phyloP scores from a whole-genome alignment of 2,329 filamentous ascomycete species.

The Colletotrichum caudatum region DNA sequence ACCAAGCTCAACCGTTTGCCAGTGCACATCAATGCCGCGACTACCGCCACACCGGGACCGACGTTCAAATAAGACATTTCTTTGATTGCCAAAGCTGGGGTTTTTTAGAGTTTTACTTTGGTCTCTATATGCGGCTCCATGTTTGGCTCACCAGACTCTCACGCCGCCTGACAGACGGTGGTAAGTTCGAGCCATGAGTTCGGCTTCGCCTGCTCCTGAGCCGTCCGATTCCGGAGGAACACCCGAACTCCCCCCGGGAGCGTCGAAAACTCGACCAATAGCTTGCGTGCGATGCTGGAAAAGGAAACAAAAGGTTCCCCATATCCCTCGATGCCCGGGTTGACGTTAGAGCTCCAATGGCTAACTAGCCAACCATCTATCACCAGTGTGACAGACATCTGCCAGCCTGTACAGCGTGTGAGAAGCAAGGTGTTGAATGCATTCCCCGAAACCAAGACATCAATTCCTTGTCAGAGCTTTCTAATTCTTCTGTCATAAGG shows the following conservation, averaged over 20 bases:
- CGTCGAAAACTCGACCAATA: slow-evolving; percentile 14
- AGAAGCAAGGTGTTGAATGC: slow-evolving; percentile 12
- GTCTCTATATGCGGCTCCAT: background rate
- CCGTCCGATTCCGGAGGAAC: slow-evolving; percentile 1
- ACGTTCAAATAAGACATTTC: background rate
- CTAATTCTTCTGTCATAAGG: slow-evolving; percentile 29
- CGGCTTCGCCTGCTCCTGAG: slow-evolving; percentile 6
- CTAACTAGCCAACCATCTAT: background rate
- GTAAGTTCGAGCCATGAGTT: slow-evolving; percentile 7
- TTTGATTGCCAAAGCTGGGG: no score
- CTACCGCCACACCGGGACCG: background rate
- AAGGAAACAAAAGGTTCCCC: slow-evolving; percentile 32
- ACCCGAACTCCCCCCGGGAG: background rate
- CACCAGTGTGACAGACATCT: slow-evolving; percentile 33
- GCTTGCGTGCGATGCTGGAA: slow-evolving; percentile 37
- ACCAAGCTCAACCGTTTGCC: background rate
- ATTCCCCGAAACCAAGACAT: slow-evolving; percentile 29
- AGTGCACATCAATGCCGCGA: background rate
- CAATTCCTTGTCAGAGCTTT: slow-evolving; percentile 19
- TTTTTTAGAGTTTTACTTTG: no score
- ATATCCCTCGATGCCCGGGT: background rate
- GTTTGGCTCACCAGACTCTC: background rate
- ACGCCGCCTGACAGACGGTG: background rate
- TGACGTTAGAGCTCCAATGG: background rate
- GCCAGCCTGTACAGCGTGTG: slow-evolving; percentile 28